Conservation (phyloP, 2,329 filamentous ascomycete species). For the Penicillium sclerotigenum region DNA sequence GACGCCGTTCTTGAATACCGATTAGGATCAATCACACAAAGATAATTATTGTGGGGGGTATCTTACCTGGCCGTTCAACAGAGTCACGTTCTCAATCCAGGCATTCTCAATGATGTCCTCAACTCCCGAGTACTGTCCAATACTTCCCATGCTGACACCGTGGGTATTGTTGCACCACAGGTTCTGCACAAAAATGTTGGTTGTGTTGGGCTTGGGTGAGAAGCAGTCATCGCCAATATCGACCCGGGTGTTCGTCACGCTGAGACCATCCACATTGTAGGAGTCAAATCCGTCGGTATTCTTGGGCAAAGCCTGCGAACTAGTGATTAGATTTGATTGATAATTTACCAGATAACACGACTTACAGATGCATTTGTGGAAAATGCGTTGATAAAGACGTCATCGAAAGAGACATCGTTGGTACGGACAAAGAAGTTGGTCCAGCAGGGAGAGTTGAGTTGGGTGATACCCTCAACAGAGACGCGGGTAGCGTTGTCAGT, state of each 20-base stretch:
- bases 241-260: constrained; percentile 50
- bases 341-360: background rate
- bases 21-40: constrained; percentile 19
- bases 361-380: constrained; percentile 47
- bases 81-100: constrained; percentile 58
- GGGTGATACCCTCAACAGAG: constrained; percentile 56
- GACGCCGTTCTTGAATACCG: constrained; percentile 49
- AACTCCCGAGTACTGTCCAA: constrained; percentile 57
- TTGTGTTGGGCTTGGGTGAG: constrained; percentile 59
- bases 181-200: constrained; percentile 57
- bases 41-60: too few relatives aligned
- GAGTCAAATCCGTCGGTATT: constrained; percentile 65
- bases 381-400: constrained; percentile 54
- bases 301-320: constrained; percentile 47
- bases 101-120: constrained; percentile 57
- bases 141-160: constrained; percentile 57
- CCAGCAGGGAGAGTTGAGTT: constrained; percentile 63
- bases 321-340: background rate
- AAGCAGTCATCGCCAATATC: constrained; percentile 61
- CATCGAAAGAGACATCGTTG: constrained; percentile 53
- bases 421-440: constrained; percentile 61
- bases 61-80: constrained; percentile 49
- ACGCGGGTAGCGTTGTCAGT: constrained; percentile 61
- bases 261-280: constrained; percentile 55
- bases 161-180: constrained; percentile 61